Evolutionary conservation across 305 asterid genomes (phyloP).

Genomic region (Euphrasia arctica): DNA sequence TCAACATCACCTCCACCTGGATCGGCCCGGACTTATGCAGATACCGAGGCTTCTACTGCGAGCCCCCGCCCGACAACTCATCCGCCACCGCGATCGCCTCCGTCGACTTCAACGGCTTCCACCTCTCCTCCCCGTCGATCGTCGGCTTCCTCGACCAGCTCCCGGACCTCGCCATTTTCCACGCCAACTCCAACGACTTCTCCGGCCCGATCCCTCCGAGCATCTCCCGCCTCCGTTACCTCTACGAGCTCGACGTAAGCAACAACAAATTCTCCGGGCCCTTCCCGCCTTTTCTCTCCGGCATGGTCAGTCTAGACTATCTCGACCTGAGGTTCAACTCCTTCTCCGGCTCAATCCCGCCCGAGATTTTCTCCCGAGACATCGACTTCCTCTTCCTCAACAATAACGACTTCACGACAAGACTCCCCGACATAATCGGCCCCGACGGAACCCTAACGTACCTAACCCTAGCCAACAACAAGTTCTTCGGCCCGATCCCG

Average conservation of each 20-base stretch:
- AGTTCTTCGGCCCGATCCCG: constrained; percentile 35
- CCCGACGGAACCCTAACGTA: constrained; percentile 25
- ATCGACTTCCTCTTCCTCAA: constrained; percentile 35
- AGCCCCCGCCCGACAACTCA: constrained; percentile 15
- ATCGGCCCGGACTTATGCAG: constrained; percentile 29
- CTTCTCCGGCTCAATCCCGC: constrained; percentile 28
- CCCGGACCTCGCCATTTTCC: constrained; percentile 32
- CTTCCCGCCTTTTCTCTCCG: constrained; percentile 21
- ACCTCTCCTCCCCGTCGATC: constrained; percentile 24
- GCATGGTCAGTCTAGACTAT: constrained; percentile 16
- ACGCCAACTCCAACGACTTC: constrained; percentile 39
- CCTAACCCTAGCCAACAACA: constrained; percentile 32
- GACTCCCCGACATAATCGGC: constrained; percentile 27
- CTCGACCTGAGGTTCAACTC: constrained; percentile 35
- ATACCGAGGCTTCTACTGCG: constrained; percentile 40
- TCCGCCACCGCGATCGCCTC: constrained; percentile 25
- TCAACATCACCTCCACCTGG: constrained; percentile 34
- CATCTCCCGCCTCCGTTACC: constrained; percentile 22
- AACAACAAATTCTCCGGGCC: constrained; percentile 32
- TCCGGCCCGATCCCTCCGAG: constrained; percentile 28
- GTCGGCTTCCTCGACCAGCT: constrained; percentile 28
- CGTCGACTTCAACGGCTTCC: constrained; percentile 36
- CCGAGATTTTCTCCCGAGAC: constrained; percentile 29
- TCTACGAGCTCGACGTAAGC: constrained; percentile 35
- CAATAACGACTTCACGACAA: constrained; percentile 31